Base-by-base conservation (phyloP, 2,329 filamentous ascomycete species). In the Verticillium isaacii region DNA sequence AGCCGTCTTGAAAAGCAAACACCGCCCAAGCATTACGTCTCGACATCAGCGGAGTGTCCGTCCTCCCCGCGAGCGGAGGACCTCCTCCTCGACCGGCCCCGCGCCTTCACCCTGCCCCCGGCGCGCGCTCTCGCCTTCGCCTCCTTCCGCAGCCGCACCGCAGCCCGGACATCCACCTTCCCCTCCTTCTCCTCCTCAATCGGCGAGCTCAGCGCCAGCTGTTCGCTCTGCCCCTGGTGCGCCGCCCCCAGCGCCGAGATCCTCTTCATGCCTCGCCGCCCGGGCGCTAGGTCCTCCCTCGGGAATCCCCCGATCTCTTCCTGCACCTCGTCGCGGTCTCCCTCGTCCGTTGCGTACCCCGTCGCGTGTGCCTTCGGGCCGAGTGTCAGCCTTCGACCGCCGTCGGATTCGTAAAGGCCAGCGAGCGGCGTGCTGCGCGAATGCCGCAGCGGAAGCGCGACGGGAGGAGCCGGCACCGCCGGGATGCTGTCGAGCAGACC, bases 81-180 rank as follows among this genome's bases (percentile, higher is more conserved):
- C 19, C 45, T 50, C 19, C n/a, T 50, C 19, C 45, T 23, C n/a
- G 45, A 11, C 9, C 45, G 45, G 23, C 45, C 45, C n/a, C 45
- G n/a, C 12, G 3, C 19, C n/a, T 12, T 5, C 7, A 12, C 45
- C 9, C 23, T 50, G 25, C 58, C 58, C 11, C 50, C 58, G 17
- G 68, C 70, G 52, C 71, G 57, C 61, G 69, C 66, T 34, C 61
- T 63, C 23, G 69, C 66, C 67, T 72, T 75, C 29, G 65, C 66
- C 54, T 75, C 68, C 63, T 74, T 75, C 8, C 73, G 66, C 57
- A 74, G 58, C 32, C 67, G 66, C 7, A 73, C 64, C 0, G 72
- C 73, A 8, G 69, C 64, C 17, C 69, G 65, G 6, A 73, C 64
- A 34, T 73, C 70, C 19, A 68, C 57, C 41, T 66, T 68, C 6